A percentile compares a stretch with the other conserved stretches of the same genome.
Conservation (phyloP, 129 eudicot genomes). For the Silybum marianum region DNA sequence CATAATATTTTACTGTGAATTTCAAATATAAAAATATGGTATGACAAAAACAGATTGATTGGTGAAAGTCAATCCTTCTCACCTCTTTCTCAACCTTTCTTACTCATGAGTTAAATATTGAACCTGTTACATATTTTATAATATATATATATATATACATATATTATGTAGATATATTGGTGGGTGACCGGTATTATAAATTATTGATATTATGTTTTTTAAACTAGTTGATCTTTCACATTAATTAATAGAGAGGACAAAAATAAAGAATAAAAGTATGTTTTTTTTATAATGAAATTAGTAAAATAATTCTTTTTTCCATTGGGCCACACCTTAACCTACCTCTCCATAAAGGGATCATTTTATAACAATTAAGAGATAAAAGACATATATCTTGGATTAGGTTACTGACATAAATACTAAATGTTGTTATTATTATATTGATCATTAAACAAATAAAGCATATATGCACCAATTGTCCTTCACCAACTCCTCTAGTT, state of each 20-base stretch:
- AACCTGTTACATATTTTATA: background rate
- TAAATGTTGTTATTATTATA: conserved; percentile 18
- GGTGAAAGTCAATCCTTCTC: no score
- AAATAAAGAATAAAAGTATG: conserved; percentile 28
- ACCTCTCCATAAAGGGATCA: conserved; percentile 14
- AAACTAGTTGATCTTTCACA: background rate
- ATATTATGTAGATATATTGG: no score
- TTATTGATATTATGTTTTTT: background rate
- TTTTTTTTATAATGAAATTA: background rate
- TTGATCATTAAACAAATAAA: conserved; percentile 10
- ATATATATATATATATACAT: background rate
- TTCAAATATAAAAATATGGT: no score
- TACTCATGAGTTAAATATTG: no score
- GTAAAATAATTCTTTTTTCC: background rate
- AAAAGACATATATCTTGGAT: conserved; percentile 37
- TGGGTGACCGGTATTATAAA: background rate
- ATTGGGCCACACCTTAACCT: conserved; percentile 22
- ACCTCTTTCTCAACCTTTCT: no score
- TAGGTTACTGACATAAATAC: conserved; percentile 41
- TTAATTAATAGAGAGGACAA: conserved; percentile 13
- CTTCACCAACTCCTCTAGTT: conserved; percentile 41
- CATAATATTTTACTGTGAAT: no score
- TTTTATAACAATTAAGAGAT: conserved; percentile 13
- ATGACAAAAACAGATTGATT: no score
- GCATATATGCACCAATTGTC: conserved; percentile 15